These are phyloP conservation scores for Vitis hybrid DNA, from an alignment of 177 flowering plant species.

Conservation along the genomic window DNA sequence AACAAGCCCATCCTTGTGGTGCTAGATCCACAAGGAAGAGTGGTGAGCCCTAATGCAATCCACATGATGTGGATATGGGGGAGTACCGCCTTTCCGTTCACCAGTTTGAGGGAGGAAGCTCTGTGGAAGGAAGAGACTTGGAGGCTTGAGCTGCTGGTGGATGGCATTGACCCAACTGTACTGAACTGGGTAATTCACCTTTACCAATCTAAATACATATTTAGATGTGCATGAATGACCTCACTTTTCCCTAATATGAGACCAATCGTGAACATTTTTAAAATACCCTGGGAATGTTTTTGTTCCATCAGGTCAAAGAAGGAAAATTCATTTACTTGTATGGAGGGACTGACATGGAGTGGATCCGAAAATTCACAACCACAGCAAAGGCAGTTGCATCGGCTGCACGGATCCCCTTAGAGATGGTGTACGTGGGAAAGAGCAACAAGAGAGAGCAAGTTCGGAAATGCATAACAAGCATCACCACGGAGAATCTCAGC, in stretches of 20 bases:
- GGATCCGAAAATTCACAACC: slow-evolving; percentile 50
- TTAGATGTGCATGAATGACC: too few relatives aligned
- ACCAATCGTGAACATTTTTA: too few relatives aligned
- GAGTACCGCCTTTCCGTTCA: slow-evolving; percentile 47
- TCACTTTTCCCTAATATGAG: too few relatives aligned
- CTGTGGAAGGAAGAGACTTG: slow-evolving; percentile 51
- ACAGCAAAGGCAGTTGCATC: slow-evolving; percentile 25
- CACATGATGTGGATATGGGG: slow-evolving; percentile 73
- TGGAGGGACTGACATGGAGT: slow-evolving; percentile 48
- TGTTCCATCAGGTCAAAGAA: too few relatives aligned
- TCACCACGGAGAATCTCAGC: too few relatives aligned
- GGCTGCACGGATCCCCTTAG: slow-evolving; percentile 30
- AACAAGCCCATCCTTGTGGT: slow-evolving; percentile 54
- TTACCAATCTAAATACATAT: too few relatives aligned
- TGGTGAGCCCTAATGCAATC: slow-evolving; percentile 44
- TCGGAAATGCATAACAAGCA: too few relatives aligned
- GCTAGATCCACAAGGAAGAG: slow-evolving; percentile 44
- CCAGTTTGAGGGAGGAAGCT: slow-evolving; percentile 33
- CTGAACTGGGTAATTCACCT: slow-evolving; percentile 29
- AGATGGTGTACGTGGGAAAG: slow-evolving; percentile 62
- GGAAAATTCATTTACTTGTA: slow-evolving; percentile 38
- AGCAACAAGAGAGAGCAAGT: slow-evolving; percentile 39
- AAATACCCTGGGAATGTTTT: too few relatives aligned
- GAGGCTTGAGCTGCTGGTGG: slow-evolving; percentile 40
- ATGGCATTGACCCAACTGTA: slow-evolving; percentile 28